phyloP scores from a whole-genome alignment of 192 early-diverging fungal species.

The Geranomyces variabilis region DNA sequence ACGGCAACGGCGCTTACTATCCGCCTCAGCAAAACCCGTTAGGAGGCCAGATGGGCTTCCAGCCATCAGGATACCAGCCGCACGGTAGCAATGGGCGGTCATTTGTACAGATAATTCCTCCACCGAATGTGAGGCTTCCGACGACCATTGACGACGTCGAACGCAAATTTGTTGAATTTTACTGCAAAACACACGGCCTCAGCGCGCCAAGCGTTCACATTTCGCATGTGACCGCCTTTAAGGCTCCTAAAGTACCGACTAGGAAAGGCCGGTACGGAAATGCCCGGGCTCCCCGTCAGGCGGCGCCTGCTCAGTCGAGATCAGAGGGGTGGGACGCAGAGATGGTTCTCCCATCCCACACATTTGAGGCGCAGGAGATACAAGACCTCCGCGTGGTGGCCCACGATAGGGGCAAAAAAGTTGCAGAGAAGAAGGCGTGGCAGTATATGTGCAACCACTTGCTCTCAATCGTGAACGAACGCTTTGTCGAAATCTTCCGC shows the following conservation, averaged over 20 bases:
- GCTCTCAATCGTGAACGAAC: conserved; percentile 23
- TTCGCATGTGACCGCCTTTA: neutral
- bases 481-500: conserved; percentile 36
- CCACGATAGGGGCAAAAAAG: conserved; percentile 10
- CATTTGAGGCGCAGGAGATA: conserved; percentile 23
- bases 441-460: conserved; percentile 23
- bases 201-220: conserved; percentile 11
- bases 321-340: conserved; percentile 15
- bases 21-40: neutral
- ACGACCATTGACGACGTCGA: conserved; percentile 28
- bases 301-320: neutral
- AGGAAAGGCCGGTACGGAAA: neutral
- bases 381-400: neutral
- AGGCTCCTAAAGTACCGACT: neutral
- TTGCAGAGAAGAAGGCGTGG: conserved; percentile 25
- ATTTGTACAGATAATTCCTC: neutral
- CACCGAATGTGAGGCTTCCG: conserved; percentile 25
- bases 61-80: conserved; percentile 1
- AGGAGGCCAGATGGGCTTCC: neutral
- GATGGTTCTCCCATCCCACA: conserved; percentile 25
- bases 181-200: conserved; percentile 27
- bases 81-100: neutral
- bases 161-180: conserved; percentile 39
- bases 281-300: neutral
- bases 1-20: neutral